Base-by-base conservation (phyloP, 371 early-diverging fungal species). In the Mucor mucedo region DNA sequence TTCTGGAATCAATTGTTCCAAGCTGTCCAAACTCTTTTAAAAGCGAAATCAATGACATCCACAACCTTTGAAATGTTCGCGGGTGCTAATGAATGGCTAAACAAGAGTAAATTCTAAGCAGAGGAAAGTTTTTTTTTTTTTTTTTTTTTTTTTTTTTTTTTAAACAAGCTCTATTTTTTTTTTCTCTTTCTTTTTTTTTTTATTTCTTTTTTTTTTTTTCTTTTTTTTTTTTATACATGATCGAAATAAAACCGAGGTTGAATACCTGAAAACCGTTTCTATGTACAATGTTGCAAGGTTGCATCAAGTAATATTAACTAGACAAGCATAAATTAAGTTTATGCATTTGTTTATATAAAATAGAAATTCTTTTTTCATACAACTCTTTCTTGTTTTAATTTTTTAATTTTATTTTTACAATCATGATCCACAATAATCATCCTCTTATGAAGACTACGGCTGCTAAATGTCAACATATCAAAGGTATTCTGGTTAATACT, bases 1-100 rank as follows among this genome's bases (percentile, higher is more conserved):
- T 84, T 87, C 63, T 87, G 87, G 87, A 71, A 77, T 32, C 73
- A 75, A 4, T 62, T 85, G 27, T 55, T 78, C 42, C 41, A 58
- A 28, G 81, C 76, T 8, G 57, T 76, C 33, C 65, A 70, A 29
- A 49, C 67, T 27, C 60, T 82, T 39, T 64, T 65, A 6, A 74
- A 76, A 16, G 55, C 68, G 2, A 59, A 66, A 30, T 59, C 62
- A 14, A 55, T 78, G 21, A 38, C 61, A 5, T 65, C 67, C 5
- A 60, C 50, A 8, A 64, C 73, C 0, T 68, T 67, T 47, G 38
- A 59, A 6, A 76, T 76, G 77, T 84, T 82, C 63, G 29, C 59
- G 14, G 72, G 76, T n/a, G 81, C 84, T 8, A 65, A 84, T 63
- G 58, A 71, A 58, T 84, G 84, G 84, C 61, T 84, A 29, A 64